Conservation (phyloP, 2,329 filamentous ascomycete species). For the Pseudogymnoascus sp. region DNA sequence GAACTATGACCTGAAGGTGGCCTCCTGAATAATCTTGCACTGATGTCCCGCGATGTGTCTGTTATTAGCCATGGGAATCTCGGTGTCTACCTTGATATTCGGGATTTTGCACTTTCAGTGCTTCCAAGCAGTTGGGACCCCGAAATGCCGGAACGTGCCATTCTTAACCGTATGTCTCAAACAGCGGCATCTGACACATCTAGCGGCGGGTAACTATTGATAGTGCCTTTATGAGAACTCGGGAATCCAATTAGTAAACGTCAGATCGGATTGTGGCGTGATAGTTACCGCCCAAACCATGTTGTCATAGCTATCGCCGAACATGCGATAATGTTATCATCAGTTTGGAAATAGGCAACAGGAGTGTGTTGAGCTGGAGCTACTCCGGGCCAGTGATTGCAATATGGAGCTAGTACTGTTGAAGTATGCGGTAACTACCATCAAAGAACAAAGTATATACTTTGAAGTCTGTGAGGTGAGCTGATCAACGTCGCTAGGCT, state of each 20-base stretch:
- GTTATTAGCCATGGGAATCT: too few relatives aligned
- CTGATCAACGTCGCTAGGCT: not conserved
- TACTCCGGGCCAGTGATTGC: not conserved
- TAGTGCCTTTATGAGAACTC: not conserved
- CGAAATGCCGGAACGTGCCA: not conserved
- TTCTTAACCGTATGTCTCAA: not conserved
- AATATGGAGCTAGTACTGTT: not conserved
- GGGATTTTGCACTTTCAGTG: not conserved
- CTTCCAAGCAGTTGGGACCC: not conserved
- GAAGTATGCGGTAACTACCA: not conserved
- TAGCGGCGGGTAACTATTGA: not conserved
- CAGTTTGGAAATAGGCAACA: not conserved
- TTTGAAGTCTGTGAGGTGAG: not conserved
- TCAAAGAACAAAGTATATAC: not conserved
- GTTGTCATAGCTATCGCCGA: not conserved
- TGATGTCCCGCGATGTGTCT: not conserved
- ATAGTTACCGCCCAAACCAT: not conserved
- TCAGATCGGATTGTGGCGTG: not conserved
- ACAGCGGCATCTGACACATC: not conserved
- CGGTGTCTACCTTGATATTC: not conserved
- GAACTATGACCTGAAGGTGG: not conserved
- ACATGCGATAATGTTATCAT: not conserved
- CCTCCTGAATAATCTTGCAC: not conserved
- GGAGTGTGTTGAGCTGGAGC: not conserved
- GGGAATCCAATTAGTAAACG: not conserved